Evolutionary conservation across 2,329 filamentous ascomycete species (phyloP).

Genomic region (Volutella citrinella): DNA sequence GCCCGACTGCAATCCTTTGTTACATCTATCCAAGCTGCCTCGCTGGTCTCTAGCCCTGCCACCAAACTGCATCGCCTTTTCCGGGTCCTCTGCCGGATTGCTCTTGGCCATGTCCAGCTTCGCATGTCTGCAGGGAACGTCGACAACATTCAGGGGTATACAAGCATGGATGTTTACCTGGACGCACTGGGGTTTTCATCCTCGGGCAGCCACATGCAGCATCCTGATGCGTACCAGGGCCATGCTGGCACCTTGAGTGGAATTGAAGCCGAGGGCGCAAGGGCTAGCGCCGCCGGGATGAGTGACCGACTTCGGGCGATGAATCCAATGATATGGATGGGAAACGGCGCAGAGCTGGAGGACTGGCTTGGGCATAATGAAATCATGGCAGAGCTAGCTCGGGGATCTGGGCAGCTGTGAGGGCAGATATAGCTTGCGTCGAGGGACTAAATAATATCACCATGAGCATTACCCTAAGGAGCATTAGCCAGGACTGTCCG

Average conservation of each 20-base stretch:
- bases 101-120: background rate
- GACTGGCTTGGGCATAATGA: no score
- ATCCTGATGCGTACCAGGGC: background rate
- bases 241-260: background rate
- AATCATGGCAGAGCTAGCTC: no score
- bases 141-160: background rate
- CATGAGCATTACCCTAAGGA: no score
- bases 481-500: no score
- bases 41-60: background rate
- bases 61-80: slow-evolving; percentile 1
- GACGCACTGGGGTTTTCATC: background rate
- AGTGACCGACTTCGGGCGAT: no score
- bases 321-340: background rate
- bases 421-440: no score
- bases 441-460: no score
- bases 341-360: background rate
- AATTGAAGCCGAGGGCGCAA: background rate
- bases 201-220: background rate
- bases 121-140: background rate
- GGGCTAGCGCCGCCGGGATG: background rate
- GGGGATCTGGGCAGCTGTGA: no score
- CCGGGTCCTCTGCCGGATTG: background rate
- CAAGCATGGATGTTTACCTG: background rate
- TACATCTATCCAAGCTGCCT: background rate
- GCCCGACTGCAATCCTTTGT: background rate